Percentiles rank a stretch among this genome's conserved stretches.
These are phyloP conservation scores for Nepenthes gracilis DNA, from an alignment of 148 eudicot genomes.

Conservation along the genomic window DNA sequence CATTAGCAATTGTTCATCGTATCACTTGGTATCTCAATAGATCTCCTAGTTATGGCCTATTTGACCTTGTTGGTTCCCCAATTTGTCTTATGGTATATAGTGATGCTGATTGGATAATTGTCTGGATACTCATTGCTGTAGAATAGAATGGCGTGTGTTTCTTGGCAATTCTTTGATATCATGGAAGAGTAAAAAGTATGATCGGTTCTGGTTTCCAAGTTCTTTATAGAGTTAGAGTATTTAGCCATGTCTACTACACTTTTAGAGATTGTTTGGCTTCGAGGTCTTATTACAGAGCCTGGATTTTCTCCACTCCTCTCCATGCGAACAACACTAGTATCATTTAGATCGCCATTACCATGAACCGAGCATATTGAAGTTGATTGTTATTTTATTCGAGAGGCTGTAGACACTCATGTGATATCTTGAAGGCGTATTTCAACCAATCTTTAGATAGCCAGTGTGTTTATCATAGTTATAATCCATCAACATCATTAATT, in stretches of 20 bases:
- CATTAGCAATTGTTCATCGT: not conserved
- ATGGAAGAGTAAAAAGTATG: too few relatives aligned
- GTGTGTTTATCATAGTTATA: not conserved
- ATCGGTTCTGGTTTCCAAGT: too few relatives aligned
- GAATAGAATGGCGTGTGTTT: not conserved
- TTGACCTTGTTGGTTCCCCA: not conserved
- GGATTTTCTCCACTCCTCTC: not conserved
- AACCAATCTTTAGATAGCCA: not conserved
- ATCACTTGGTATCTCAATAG: not conserved
- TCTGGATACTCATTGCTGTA: not conserved
- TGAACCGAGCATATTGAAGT: not conserved
- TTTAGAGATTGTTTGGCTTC: not conserved
- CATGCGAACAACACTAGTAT: constrained; percentile 4
- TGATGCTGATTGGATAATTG: constrained; percentile 1
- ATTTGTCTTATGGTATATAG: not conserved
- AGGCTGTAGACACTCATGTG: not conserved
- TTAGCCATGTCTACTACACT: not conserved
- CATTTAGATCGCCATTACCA: not conserved
- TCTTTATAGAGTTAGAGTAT: not conserved
- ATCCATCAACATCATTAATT: not conserved
- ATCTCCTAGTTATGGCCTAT: not conserved
- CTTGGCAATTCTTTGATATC: not conserved
- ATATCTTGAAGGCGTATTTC: not conserved
- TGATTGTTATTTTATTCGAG: not conserved
- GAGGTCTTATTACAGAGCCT: not conserved